Evolutionary conservation across 495 filamentous ascomycete genomes (phyloP).

Genomic region (Oleoguttula mirabilis): DNA sequence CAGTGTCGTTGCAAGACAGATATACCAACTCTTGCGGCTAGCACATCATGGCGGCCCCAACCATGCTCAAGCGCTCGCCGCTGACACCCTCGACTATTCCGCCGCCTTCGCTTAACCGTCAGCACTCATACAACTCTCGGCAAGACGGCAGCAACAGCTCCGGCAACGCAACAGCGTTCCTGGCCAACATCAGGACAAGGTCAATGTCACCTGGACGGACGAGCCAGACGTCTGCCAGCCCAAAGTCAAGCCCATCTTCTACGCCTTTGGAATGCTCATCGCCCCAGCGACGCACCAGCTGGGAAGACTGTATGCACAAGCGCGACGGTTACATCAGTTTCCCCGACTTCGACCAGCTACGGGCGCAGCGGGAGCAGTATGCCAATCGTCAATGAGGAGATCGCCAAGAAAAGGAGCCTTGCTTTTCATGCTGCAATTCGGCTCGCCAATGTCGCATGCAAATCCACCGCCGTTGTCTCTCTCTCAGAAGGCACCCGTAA

Average conservation of each 20-base stretch:
- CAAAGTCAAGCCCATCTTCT: conserved; percentile 1
- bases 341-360: conserved; percentile 35
- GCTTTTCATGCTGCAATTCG: too few species aligned
- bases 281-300: conserved; percentile 8
- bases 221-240: conserved; percentile 1
- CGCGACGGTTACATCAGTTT: conserved; percentile 38
- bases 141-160: neutral
- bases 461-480: neutral
- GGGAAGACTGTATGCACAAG: conserved; percentile 19
- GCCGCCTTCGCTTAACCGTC: conserved; percentile 25
- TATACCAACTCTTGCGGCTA: neutral
- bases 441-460: neutral
- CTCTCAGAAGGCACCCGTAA: too few species aligned
- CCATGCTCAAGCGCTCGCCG: conserved; percentile 22
- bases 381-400: conserved; percentile 3
- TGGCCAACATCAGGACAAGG: conserved; percentile 25
- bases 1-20: neutral
- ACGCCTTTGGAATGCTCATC: conserved; percentile 5
- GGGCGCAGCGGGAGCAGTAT: conserved; percentile 9
- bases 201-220: conserved; percentile 14
- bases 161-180: conserved; percentile 23
- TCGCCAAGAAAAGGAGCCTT: too few species aligned
- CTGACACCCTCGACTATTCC: conserved; percentile 28
- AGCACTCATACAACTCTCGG: conserved; percentile 18
- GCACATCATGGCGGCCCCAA: conserved; percentile 10